Conservation (phyloP, 2,329 filamentous ascomycete genomes). For the Diaporthe vaccinii region DNA sequence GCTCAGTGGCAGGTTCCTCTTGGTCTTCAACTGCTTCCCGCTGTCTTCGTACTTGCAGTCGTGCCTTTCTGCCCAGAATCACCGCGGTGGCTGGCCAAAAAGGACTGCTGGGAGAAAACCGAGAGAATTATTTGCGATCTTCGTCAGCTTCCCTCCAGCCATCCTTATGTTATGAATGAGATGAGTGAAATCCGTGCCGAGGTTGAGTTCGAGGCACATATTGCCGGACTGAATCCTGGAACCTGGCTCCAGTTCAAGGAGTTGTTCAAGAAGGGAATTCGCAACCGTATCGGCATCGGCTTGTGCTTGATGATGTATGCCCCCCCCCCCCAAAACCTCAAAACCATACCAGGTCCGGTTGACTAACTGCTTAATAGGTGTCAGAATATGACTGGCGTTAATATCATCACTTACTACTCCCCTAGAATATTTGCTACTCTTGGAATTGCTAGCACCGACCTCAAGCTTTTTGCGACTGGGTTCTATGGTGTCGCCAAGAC, state of each 20-base stretch:
- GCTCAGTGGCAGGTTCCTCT: conserved; percentile 66
- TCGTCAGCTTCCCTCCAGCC: conserved; percentile 60
- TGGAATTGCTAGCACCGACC: conserved; percentile 20
- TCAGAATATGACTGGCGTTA: conserved; percentile 71
- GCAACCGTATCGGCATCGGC: conserved; percentile 66
- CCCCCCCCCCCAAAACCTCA: too few species aligned
- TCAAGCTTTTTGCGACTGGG: conserved; percentile 25
- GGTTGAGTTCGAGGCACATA: conserved; percentile 63
- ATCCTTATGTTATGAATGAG: conserved; percentile 74
- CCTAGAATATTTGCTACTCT: conserved; percentile 67
- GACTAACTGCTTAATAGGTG: conserved; percentile 76
- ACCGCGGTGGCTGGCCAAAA: conserved; percentile 71
- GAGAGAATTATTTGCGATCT: conserved; percentile 67
- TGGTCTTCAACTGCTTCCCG: conserved; percentile 67
- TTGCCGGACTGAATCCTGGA: conserved; percentile 62
- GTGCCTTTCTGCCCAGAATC: conserved; percentile 66
- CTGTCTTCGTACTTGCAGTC: conserved; percentile 63
- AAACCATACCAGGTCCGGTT: conserved; percentile 49
- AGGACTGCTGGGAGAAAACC: conserved; percentile 65
- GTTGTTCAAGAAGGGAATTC: conserved; percentile 49
- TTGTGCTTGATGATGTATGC: conserved; percentile 59
- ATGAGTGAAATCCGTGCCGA: conserved; percentile 67
- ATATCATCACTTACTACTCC: conserved; percentile 49
- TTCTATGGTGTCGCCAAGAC: conserved; percentile 27
- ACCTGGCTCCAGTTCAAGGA: conserved; percentile 72